Evolutionary conservation across 2,329 filamentous ascomycete species (phyloP).

Genomic region (Fusarium pseudograminearum): DNA sequence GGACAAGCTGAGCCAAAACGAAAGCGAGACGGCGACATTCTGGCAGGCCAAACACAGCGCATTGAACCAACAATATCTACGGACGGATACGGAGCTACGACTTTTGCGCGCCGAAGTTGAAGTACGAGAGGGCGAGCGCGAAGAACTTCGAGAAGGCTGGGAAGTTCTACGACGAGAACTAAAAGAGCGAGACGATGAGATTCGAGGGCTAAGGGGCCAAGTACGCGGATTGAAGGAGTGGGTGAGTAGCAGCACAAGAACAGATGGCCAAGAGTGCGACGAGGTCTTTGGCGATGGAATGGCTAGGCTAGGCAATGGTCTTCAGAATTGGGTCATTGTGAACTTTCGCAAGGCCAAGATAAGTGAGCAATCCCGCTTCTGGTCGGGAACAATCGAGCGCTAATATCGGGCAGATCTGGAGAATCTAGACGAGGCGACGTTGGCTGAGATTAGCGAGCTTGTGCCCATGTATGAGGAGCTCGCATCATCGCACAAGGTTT

Average conservation of each 20-base stretch:
- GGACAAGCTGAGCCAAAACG: constrained; percentile 64
- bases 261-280: constrained; percentile 72
- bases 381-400: neutral
- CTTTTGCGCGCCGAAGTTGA: constrained; percentile 64
- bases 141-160: constrained; percentile 64
- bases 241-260: constrained; percentile 74
- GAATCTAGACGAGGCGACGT: constrained; percentile 55
- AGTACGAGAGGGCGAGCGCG: constrained; percentile 59
- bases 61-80: constrained; percentile 65
- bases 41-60: constrained; percentile 69
- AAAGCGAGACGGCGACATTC: constrained; percentile 67
- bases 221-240: constrained; percentile 77
- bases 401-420: constrained; percentile 56
- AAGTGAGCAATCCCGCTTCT: constrained; percentile 51
- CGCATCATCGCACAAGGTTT: constrained; percentile 66
- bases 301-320: constrained; percentile 71
- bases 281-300: constrained; percentile 74
- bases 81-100: constrained; percentile 65
- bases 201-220: constrained; percentile 67
- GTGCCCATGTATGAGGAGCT: constrained; percentile 70
- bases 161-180: constrained; percentile 61
- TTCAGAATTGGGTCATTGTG: constrained; percentile 80
- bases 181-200: constrained; percentile 66
- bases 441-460: constrained; percentile 60
- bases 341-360: constrained; percentile 74